These are phyloP conservation scores for Diaporthe eres DNA, from an alignment of 2,329 filamentous ascomycete genomes.

Conservation along the genomic window DNA sequence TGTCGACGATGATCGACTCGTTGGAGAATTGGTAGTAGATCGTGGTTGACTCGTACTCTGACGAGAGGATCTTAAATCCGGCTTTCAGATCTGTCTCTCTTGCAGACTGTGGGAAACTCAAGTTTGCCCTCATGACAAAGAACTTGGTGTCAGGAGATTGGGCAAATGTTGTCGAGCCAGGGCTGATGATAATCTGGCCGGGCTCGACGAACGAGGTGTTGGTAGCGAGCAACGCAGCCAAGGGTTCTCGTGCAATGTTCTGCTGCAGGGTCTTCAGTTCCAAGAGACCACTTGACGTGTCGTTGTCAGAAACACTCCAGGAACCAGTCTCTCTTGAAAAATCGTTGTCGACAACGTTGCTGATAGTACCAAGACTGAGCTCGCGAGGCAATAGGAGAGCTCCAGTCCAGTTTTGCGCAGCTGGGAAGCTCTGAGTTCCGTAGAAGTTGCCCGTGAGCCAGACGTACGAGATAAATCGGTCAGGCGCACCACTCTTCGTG, in stretches of 20 bases:
- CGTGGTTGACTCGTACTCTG: slow-evolving; percentile 55
- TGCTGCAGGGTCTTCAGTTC: slow-evolving; percentile 56
- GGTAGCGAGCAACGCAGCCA: slow-evolving; percentile 50
- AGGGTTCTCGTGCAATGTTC: slow-evolving; percentile 54
- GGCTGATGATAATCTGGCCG: slow-evolving; percentile 43
- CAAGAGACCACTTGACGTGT: slow-evolving; percentile 49
- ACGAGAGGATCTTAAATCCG: slow-evolving; percentile 58
- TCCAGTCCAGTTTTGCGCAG: slow-evolving; percentile 61
- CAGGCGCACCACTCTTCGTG: slow-evolving; percentile 54
- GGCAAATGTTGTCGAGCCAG: slow-evolving; percentile 20
- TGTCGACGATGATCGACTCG: slow-evolving; percentile 58
- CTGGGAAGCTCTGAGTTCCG: slow-evolving; percentile 54
- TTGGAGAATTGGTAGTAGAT: slow-evolving; percentile 62
- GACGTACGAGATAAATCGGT: slow-evolving; percentile 57
- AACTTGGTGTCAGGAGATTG: slow-evolving; percentile 51
- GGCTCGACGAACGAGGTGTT: slow-evolving; percentile 44
- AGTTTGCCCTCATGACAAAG: slow-evolving; percentile 53
- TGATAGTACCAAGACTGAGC: slow-evolving; percentile 56
- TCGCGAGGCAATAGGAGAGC: slow-evolving; percentile 59
- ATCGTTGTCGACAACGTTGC: slow-evolving; percentile 57
- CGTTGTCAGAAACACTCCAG: slow-evolving; percentile 53
- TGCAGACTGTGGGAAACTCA: slow-evolving; percentile 54
- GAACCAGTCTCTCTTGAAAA: slow-evolving; percentile 55
- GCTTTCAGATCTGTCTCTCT: slow-evolving; percentile 54
- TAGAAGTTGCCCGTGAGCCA: slow-evolving; percentile 61